Conservation (phyloP, 805 yeast species). For the Dipodascopsis tothii region DNA sequence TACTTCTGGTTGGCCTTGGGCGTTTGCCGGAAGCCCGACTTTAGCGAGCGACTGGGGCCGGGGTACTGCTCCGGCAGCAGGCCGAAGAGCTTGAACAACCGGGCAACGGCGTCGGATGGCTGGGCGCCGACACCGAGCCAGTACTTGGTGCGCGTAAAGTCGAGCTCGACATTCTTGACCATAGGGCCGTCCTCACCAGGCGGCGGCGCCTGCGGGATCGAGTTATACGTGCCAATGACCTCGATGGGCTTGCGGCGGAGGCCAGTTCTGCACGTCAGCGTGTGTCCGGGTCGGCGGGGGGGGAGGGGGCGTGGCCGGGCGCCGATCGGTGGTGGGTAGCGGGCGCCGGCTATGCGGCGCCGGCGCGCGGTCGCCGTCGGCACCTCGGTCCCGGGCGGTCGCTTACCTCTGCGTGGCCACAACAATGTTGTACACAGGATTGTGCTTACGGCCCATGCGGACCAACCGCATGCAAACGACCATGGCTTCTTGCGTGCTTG, state of each 20-base stretch:
- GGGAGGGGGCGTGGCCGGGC: too few relatives aligned
- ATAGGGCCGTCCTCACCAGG: conserved; percentile 46
- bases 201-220: conserved; percentile 61
- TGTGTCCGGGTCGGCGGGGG: too few relatives aligned
- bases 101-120: conserved; percentile 74
- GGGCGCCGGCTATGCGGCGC: too few relatives aligned
- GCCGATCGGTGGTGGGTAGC: too few relatives aligned
- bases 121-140: conserved; percentile 98
- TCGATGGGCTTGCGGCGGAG: conserved; percentile 57
- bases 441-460: conserved; percentile 81
- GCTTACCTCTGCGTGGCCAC: conserved; percentile 42
- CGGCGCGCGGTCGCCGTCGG: not conserved
- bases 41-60: not conserved
- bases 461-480: conserved; percentile 78
- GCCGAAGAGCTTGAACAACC: conserved; percentile 45
- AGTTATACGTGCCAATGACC: conserved; percentile 89
- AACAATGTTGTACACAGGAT: conserved; percentile 86
- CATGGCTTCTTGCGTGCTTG: too few relatives aligned
- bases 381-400: not conserved
- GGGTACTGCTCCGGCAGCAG: not conserved
- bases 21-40: too few relatives aligned
- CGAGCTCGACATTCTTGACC: conserved; percentile 71
- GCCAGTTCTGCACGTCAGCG: conserved; percentile 11
- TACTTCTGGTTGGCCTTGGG: too few relatives aligned
- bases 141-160: conserved; percentile 82